phyloP scores from a whole-genome alignment of 768 basidiomycete genomes.

The Tephrocybe sp. region DNA sequence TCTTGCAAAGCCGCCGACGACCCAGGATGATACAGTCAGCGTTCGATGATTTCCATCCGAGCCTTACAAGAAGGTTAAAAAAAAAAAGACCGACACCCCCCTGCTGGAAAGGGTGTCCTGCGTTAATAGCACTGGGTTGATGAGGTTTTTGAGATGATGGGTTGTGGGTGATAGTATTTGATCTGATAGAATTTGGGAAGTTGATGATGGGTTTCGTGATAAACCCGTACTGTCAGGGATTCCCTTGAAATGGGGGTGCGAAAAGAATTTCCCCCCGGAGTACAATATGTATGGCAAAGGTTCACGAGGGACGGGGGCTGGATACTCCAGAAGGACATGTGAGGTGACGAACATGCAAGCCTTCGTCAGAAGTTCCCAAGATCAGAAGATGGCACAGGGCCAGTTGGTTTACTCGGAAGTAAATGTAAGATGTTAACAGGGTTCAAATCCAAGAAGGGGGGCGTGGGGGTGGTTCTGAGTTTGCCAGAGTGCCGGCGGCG shows the following conservation, averaged over 20 bases:
- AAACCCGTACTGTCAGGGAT: not conserved
- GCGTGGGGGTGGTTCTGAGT: not conserved
- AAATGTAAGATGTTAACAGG: not conserved
- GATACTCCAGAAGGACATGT: not conserved
- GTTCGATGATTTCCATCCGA: no score
- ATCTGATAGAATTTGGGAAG: conserved; percentile 5
- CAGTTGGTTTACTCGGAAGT: conserved; percentile 1
- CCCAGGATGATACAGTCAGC: conserved; percentile 7
- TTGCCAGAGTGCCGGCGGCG: conserved; percentile 4
- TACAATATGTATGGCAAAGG: not conserved
- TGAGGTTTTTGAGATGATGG: not conserved
- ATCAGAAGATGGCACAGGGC: not conserved
- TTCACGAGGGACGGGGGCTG: not conserved
- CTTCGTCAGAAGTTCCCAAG: not conserved
- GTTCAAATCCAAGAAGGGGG: not conserved
- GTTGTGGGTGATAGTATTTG: not conserved
- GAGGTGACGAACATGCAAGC: not conserved
- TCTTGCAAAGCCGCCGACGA: conserved; percentile 5
- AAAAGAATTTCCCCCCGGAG: not conserved
- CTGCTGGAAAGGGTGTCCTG: conserved; percentile 3
- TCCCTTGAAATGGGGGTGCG: not conserved
- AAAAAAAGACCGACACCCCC: not conserved
- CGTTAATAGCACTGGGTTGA: conserved; percentile 3
- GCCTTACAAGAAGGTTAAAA: no score
- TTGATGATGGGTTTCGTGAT: not conserved